Conservation (phyloP, 192 early-diverging fungal species). For the Rhizophagus clarus region DNA sequence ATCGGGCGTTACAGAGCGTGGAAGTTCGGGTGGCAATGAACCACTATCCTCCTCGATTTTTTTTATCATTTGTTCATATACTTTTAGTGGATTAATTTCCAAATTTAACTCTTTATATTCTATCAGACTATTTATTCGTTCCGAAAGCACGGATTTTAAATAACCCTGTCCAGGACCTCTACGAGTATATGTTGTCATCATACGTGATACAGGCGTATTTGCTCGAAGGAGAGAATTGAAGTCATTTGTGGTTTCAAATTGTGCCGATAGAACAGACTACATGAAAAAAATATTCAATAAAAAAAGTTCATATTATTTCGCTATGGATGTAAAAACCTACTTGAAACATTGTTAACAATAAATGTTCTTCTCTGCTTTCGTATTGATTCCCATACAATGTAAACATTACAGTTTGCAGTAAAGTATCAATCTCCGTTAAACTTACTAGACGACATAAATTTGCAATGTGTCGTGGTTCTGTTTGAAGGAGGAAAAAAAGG, state of each 20-base stretch:
- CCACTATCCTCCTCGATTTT: conserved; percentile 72
- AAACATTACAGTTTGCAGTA: conserved; percentile 96
- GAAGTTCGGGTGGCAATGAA: conserved; percentile 63
- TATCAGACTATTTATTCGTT: conserved; percentile 78
- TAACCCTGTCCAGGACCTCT: conserved; percentile 93
- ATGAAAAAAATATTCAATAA: not conserved
- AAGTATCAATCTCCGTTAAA: conserved; percentile 88
- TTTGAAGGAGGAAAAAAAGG: conserved; percentile 90
- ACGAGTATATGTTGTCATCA: conserved; percentile 97
- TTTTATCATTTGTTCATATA: conserved; percentile 81
- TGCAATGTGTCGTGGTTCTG: conserved; percentile 90
- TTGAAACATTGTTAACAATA: conserved; percentile 96
- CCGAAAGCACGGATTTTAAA: conserved; percentile 80
- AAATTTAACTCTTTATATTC: conserved; percentile 83
- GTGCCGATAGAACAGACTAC: conserved; percentile 79
- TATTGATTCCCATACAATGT: conserved; percentile 96
- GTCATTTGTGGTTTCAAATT: conserved; percentile 87
- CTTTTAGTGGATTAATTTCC: conserved; percentile 94
- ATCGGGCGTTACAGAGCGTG: conserved; percentile 78
- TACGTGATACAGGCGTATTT: conserved; percentile 94
- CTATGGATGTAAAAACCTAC: conserved; percentile 38
- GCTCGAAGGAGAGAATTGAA: conserved; percentile 89
- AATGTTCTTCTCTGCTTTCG: conserved; percentile 93
- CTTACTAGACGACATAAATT: conserved; percentile 81
- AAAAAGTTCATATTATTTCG: not conserved